Base-by-base conservation (phyloP, 129 eudicot genomes). In the Flaveria trinervia region DNA sequence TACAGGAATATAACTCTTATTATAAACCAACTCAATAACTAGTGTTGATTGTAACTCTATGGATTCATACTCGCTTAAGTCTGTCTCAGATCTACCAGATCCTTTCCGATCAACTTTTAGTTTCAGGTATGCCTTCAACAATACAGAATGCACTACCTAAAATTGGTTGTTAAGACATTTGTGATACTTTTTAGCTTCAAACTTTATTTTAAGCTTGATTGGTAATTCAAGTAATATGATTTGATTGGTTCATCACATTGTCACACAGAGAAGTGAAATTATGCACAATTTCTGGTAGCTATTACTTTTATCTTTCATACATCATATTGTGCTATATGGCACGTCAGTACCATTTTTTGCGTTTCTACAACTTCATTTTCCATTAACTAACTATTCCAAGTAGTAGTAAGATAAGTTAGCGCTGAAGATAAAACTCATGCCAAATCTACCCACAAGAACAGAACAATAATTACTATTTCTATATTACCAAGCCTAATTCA, bases 31-130 rank as follows among this genome's bases (percentile, higher is more conserved):
- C 54, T 68, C 43, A 7, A 17, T 68, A 68, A 23, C 39, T 43
- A 43, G 43, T 55, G n/a, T n/a, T 33, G 45, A 39, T 64, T 71
- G 76, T 44, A 56, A 69, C 61, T 43, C 74, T 77, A 84, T 88
- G 96, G 97, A 90, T 79, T 72, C 87, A 1, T 89, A 89, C 68
- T 82, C 90, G 72, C 83, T 91, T 65, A 87, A 86, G 80, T 89
- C 96, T 18, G 97, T 93, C 75, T 75, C 76, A 16, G 98, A 93
- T 71, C 86, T 93, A 69, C 98, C 98, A 17, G 84, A 84, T 89
- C 90, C 89, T 61, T 91, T 93, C 30, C 93, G 86, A 57, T 86
- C 98, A 70, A 81, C 87, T 57, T 93, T 93, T 79, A 88, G 81
- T 79, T 93, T 93, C 92, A 93, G 98, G 98, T 93, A 80, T 65